Conservation (phyloP, 2,329 filamentous ascomycete genomes). For the Venturiaceae sp. region DNA sequence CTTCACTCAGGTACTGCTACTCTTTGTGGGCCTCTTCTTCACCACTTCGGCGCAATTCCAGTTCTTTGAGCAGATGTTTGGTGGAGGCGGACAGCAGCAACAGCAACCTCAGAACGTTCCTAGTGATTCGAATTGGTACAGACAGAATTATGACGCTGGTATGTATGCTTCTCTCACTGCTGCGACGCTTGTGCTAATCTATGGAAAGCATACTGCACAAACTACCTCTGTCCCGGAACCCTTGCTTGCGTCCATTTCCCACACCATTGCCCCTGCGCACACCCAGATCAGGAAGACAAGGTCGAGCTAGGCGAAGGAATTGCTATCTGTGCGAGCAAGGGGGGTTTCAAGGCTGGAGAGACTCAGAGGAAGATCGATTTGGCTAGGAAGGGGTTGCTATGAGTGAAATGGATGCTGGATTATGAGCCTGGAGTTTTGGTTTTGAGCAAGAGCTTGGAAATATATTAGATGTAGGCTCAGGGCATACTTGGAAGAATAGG, state of each 20-base stretch:
- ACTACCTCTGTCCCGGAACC: slow-evolving; percentile 91
- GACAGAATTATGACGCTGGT: slow-evolving; percentile 60
- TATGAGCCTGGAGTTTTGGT: background rate
- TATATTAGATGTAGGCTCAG: background rate
- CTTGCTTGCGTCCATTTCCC: slow-evolving; percentile 93
- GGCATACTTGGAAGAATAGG: background rate
- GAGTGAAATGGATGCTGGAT: slow-evolving; percentile 9
- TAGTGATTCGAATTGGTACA: slow-evolving; percentile 77
- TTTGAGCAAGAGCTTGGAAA: background rate
- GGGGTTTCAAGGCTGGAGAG: slow-evolving; percentile 64
- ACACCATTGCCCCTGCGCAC: slow-evolving; percentile 92
- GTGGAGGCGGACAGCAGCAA: slow-evolving; percentile 46
- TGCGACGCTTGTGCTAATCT: background rate
- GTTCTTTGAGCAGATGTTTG: slow-evolving; percentile 98
- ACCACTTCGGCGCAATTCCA: slow-evolving; percentile 58
- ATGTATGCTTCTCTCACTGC: slow-evolving; percentile 14
- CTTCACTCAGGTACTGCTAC: background rate
- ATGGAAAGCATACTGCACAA: slow-evolving; percentile 65
- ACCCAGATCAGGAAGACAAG: slow-evolving; percentile 54
- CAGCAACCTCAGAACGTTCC: slow-evolving; percentile 66
- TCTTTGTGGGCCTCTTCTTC: slow-evolving; percentile 16
- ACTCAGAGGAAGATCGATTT: slow-evolving; percentile 67
- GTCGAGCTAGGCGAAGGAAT: slow-evolving; percentile 63
- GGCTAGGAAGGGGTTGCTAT: slow-evolving; percentile 69
- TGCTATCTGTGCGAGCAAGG: slow-evolving; percentile 64